phyloP scores from a whole-genome alignment of 805 yeast species.

The Clavispora phyllophila region DNA sequence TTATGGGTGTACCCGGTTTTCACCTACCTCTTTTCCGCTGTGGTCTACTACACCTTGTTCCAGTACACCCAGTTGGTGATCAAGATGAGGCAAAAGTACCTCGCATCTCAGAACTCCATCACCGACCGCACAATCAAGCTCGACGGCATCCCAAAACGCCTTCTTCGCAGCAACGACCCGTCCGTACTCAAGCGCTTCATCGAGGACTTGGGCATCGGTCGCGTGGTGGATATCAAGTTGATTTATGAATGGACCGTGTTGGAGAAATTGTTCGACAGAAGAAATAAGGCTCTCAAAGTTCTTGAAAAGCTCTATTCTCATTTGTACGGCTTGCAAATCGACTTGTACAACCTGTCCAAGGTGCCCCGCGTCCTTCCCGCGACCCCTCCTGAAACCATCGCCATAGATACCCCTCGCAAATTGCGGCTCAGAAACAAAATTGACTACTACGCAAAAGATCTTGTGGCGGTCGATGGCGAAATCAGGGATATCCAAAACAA shows the following conservation, averaged over 20 bases:
- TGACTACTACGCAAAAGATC: slow-evolving; percentile 25
- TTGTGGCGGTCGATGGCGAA: slow-evolving; percentile 33
- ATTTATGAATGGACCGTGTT: slow-evolving; percentile 44
- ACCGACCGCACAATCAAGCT: slow-evolving; percentile 56
- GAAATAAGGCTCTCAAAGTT: slow-evolving; percentile 25
- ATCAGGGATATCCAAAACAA: slow-evolving; percentile 31
- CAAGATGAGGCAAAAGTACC: slow-evolving; percentile 49
- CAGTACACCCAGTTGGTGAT: slow-evolving; percentile 46
- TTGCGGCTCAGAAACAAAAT: slow-evolving; percentile 27
- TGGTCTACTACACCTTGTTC: slow-evolving; percentile 42
- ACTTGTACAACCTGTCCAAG: slow-evolving; percentile 29
- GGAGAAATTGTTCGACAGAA: slow-evolving; percentile 29
- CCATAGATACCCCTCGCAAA: slow-evolving; percentile 12
- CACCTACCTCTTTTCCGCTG: slow-evolving; percentile 49
- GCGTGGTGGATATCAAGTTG: slow-evolving; percentile 46
- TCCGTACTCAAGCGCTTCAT: slow-evolving; percentile 42
- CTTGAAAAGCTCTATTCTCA: slow-evolving; percentile 41
- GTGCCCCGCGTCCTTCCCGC: slow-evolving; percentile 29
- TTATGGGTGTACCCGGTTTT: slow-evolving; percentile 51
- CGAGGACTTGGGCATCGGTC: slow-evolving; percentile 52
- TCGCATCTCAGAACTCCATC: slow-evolving; percentile 55
- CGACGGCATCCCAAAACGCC: slow-evolving; percentile 47
- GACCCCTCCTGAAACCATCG: slow-evolving; percentile 7
- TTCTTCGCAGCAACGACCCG: slow-evolving; percentile 36
- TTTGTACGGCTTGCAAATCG: slow-evolving; percentile 39